These are phyloP conservation scores for Colletotrichum phormii DNA, from an alignment of 2,329 filamentous ascomycete genomes.

Conservation along the genomic window DNA sequence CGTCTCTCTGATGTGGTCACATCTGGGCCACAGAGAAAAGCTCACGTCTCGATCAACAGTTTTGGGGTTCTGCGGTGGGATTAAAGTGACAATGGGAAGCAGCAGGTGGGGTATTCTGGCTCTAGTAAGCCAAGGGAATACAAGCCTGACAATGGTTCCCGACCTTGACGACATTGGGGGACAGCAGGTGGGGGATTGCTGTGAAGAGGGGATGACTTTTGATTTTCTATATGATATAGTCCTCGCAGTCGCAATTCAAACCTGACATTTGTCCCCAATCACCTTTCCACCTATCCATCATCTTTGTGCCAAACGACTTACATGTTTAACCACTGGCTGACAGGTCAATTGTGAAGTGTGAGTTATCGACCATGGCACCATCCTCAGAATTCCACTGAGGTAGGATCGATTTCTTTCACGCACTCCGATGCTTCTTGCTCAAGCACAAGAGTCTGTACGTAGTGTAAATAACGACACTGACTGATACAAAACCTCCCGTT, in stretches of 20 bases:
- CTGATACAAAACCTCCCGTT: too few species aligned
- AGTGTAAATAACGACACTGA: too few species aligned
- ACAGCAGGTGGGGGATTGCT: constrained; percentile 48
- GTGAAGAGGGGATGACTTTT: constrained; percentile 44
- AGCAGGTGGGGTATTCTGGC: constrained; percentile 49
- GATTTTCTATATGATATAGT: constrained; percentile 42
- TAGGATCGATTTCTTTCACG: too few species aligned
- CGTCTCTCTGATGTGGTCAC: constrained; percentile 54
- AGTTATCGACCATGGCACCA: too few species aligned
- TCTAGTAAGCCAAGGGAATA: constrained; percentile 31
- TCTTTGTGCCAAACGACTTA: too few species aligned
- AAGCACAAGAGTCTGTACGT: too few species aligned
- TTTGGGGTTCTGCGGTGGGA: constrained; percentile 37
- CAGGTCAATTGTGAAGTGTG: too few species aligned
- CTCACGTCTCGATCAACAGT: constrained; percentile 48
- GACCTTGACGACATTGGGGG: constrained; percentile 42
- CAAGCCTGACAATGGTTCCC: constrained; percentile 47
- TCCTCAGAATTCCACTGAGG: too few species aligned
- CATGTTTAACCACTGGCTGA: too few species aligned
- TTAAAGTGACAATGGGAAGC: constrained; percentile 44
- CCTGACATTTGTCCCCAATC: constrained; percentile 43
- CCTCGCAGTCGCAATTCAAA: constrained; percentile 50
- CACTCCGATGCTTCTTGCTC: too few species aligned
- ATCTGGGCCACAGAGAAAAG: constrained; percentile 46
- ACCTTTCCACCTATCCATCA: background rate